These are phyloP conservation scores for Graphium sp. DNA, from an alignment of 2,329 filamentous ascomycete species.

Conservation along the genomic window DNA sequence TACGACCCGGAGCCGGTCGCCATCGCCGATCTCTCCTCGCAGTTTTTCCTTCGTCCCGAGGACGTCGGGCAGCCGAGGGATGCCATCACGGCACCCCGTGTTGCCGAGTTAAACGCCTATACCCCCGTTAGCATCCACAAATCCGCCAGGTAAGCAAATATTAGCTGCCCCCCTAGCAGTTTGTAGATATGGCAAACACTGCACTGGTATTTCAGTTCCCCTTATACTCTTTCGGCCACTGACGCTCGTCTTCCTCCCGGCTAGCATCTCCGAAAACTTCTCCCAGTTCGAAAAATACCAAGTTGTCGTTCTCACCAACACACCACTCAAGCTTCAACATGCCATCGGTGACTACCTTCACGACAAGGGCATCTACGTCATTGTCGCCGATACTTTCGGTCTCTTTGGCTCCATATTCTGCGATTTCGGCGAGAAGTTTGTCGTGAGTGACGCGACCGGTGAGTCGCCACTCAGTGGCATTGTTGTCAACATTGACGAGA, in stretches of 20 bases:
- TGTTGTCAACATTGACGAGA: slow-evolving; percentile 74
- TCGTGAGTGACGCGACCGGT: slow-evolving; percentile 74
- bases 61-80: slow-evolving; percentile 91
- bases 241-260: too few species aligned
- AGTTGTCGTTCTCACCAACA: slow-evolving; percentile 78
- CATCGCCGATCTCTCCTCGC: slow-evolving; percentile 82
- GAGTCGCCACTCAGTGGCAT: slow-evolving; percentile 81
- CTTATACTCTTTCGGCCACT: too few species aligned
- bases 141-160: slow-evolving; percentile 27
- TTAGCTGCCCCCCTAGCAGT: background rate
- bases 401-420: slow-evolving; percentile 94
- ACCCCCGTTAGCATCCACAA: slow-evolving; percentile 73
- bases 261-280: too few species aligned
- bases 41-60: slow-evolving; percentile 82
- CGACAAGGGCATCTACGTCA: slow-evolving; percentile 78
- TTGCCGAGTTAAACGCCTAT: slow-evolving; percentile 92
- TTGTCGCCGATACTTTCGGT: slow-evolving; percentile 78
- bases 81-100: slow-evolving; percentile 68
- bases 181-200: too few species aligned
- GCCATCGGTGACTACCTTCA: slow-evolving; percentile 87
- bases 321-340: slow-evolving; percentile 64
- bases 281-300: slow-evolving; percentile 80
- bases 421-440: slow-evolving; percentile 91
- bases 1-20: slow-evolving; percentile 75
- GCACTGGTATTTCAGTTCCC: too few species aligned